A percentile compares a stretch with the other conserved stretches of the same genome.
These are phyloP conservation scores for Seiridium unicorne DNA, from an alignment of 2,329 filamentous ascomycete genomes.

Conservation along the genomic window DNA sequence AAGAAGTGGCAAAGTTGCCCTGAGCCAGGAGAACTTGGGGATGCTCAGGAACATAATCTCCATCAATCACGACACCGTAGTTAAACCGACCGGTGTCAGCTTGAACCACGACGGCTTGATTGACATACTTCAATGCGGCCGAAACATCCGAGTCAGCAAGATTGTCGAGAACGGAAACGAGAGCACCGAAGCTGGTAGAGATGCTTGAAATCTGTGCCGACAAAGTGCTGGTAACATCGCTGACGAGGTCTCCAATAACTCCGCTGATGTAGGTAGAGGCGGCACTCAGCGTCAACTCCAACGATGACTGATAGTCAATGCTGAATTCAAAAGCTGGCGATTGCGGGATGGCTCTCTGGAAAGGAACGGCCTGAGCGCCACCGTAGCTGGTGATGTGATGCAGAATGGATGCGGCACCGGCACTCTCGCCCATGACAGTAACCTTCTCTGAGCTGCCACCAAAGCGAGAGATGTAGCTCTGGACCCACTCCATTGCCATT, in stretches of 20 bases:
- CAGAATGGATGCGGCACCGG: slow-evolving; percentile 47
- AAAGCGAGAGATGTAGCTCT: slow-evolving; percentile 43
- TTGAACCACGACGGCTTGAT: neutral
- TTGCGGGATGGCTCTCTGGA: slow-evolving; percentile 17
- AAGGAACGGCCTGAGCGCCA: slow-evolving; percentile 24
- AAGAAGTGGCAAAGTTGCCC: neutral
- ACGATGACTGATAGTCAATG: slow-evolving; percentile 12
- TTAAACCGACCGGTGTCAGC: neutral
- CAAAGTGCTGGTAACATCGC: neutral
- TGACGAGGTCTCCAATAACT: slow-evolving; percentile 1
- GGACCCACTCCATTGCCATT: slow-evolving; percentile 46
- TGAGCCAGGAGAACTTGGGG: neutral
- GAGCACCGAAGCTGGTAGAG: neutral
- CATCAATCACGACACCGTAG: slow-evolving; percentile 1
- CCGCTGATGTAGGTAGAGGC: slow-evolving; percentile 8
- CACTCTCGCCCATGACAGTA: slow-evolving; percentile 48
- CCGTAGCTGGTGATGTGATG: slow-evolving; percentile 46
- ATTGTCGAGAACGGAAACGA: neutral
- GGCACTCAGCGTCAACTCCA: slow-evolving; percentile 11
- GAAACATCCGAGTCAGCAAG: neutral
- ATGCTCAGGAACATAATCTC: neutral
- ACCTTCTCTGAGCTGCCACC: slow-evolving; percentile 32
- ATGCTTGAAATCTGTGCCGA: neutral
- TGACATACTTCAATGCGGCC: neutral
- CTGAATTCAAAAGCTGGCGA: slow-evolving; percentile 22